Base-by-base conservation (phyloP, 331 rosid species). In the Erythrophleum ivorense region DNA sequence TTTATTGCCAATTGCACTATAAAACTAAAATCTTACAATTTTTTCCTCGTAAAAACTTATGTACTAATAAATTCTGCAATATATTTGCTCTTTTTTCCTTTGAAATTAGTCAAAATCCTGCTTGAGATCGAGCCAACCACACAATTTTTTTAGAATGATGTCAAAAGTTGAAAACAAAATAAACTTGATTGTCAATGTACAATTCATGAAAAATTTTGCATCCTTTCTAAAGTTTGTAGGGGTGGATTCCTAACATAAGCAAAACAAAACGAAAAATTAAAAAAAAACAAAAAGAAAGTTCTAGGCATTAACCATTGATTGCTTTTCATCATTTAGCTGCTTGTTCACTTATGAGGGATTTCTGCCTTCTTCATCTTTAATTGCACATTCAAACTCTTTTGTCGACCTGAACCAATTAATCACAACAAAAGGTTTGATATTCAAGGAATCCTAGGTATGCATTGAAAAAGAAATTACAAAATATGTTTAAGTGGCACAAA, bases 261-360 rank as follows among this genome's bases (percentile, higher is more conserved):
- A 66, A 38, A 66, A 66, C 72, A 18, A 24, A 24, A 24, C 29
- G 29, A 24, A 24, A 24, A 24, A n/a, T n/a, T 1, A 24, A 24
- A 24, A 12, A 62, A 71, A 71, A 75, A 53, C 49, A 64, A 46
- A 14, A 63, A 77, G 77, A 29, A 31, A 70, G 80, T 73, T 75
- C 59, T 34, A 45, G 77, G 72, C 75, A 87, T 85, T 79, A 60
- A 96, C 99, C 98, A 96, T 88, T 9, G 97, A 89, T 85, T 96
- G 99, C 76, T 94, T 94, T 91, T 94, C 99, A 62, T 96, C 99
- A 78, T 96, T 96, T 72, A 96, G 97, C 85, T 94, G 98, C 91
- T 94, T 96, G 83, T 88, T 92, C 92, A 89, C 94, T 62, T 96
- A 97, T 53, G 92, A 89, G 72, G 99, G 81, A 89, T 90, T 94